These are phyloP conservation scores for Penicillium sclerotiorum DNA, from an alignment of 2,329 filamentous ascomycete genomes.

Conservation along the genomic window DNA sequence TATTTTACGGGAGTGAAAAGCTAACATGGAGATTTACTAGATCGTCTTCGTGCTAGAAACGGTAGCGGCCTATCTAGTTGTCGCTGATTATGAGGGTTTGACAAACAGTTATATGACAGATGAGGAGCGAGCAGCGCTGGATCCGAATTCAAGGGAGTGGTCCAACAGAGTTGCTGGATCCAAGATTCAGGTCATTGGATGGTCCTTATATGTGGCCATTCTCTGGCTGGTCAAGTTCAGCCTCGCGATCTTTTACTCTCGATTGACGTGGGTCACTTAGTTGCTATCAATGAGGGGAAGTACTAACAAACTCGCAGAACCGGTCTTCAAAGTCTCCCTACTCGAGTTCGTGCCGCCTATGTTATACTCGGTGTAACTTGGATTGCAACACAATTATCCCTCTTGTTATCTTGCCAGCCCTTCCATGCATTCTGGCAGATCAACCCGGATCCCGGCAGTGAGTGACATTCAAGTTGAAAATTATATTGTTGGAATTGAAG, in stretches of 20 bases:
- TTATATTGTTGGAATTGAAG: no score
- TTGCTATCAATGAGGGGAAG: not conserved
- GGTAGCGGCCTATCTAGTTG: conserved; percentile 51
- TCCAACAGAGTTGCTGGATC: conserved; percentile 52
- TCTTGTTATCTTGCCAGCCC: conserved; percentile 57
- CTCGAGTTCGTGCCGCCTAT: conserved; percentile 54
- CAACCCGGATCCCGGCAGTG: conserved; percentile 58
- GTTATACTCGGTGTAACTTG: conserved; percentile 52
- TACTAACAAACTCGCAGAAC: conserved; percentile 30
- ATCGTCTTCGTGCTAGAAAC: conserved; percentile 53
- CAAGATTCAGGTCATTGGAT: conserved; percentile 55
- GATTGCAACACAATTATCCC: conserved; percentile 49
- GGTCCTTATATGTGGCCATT: conserved; percentile 56
- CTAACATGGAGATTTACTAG: conserved; percentile 29
- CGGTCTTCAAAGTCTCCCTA: conserved; percentile 41
- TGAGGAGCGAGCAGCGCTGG: conserved; percentile 50
- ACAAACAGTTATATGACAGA: conserved; percentile 61
- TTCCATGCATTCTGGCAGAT: conserved; percentile 62
- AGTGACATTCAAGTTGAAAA: conserved; percentile 25
- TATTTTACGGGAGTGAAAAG: no score
- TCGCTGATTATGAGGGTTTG: conserved; percentile 50
- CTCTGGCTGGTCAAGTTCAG: conserved; percentile 57
- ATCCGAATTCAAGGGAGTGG: conserved; percentile 49
- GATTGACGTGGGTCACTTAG: conserved; percentile 47
- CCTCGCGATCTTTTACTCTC: conserved; percentile 57